phyloP scores from a whole-genome alignment of 257 asterid species.

The Penstemon newberryi region DNA sequence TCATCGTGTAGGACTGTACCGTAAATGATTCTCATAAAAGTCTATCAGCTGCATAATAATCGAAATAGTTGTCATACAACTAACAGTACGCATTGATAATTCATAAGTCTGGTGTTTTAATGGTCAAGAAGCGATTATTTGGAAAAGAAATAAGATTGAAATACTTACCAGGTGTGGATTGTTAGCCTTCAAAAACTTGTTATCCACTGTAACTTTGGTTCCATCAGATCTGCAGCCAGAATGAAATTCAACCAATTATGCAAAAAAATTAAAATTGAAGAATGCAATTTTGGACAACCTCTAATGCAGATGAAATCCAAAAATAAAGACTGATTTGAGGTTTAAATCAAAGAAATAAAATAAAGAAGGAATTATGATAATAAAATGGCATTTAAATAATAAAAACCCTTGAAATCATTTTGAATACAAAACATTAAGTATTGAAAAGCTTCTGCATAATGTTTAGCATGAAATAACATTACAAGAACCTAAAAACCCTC shows the following conservation, averaged over 20 bases:
- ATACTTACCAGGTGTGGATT: constrained; percentile 73
- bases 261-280: constrained; percentile 11
- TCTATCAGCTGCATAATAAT: constrained; percentile 68
- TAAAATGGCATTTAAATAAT: not conserved
- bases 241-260: constrained; percentile 15
- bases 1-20: constrained; percentile 51
- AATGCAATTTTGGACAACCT: not conserved
- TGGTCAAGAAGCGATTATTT: not conserved
- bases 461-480: not conserved
- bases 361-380: not conserved
- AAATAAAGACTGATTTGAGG: too few species aligned
- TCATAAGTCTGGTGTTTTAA: not conserved
- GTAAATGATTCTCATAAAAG: constrained; percentile 77
- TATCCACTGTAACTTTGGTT: constrained; percentile 73
- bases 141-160: not conserved
- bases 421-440: not conserved
- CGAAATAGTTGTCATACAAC: constrained; percentile 4
- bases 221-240: constrained; percentile 78
- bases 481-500: not conserved
- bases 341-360: not conserved
- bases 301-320: too few species aligned
- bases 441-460: not conserved
- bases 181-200: constrained; percentile 81
- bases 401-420: not conserved
- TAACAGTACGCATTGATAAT: not conserved